Percentiles rank a stretch among this genome's conserved stretches.
phyloP scores from a whole-genome alignment of 2,329 filamentous ascomycete genomes.

The Penicillium sp. region DNA sequence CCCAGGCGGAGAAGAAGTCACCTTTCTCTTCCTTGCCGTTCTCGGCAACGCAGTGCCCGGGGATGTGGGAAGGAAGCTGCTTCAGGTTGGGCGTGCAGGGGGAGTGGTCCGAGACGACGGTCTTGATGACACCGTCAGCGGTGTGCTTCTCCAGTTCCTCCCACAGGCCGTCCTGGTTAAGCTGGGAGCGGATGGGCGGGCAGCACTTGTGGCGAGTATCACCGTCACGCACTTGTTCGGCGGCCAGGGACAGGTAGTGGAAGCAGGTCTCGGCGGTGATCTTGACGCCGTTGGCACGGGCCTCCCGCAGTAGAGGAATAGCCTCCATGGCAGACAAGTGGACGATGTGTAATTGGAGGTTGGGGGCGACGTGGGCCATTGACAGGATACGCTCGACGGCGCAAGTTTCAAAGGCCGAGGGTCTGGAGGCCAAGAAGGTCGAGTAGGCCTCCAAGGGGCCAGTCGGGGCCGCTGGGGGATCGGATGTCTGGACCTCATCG shows the following conservation, averaged over 20 bases:
- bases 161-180: constrained; percentile 86
- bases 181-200: constrained; percentile 77
- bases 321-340: constrained; percentile 87
- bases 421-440: constrained; percentile 89
- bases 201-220: constrained; percentile 95
- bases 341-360: constrained; percentile 86
- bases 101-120: constrained; percentile 91
- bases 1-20: constrained; percentile 96
- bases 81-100: constrained; percentile 96
- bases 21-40: constrained; percentile 52
- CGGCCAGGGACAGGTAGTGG: constrained; percentile 83
- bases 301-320: constrained; percentile 74
- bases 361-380: constrained; percentile 74
- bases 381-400: constrained; percentile 84
- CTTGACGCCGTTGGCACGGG: constrained; percentile 70
- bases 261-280: constrained; percentile 95
- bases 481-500: constrained; percentile 69
- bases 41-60: constrained; percentile 41
- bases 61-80: constrained; percentile 72
- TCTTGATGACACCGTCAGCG: constrained; percentile 77
- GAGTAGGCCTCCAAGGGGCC: constrained; percentile 75
- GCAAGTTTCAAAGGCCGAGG: constrained; percentile 84
- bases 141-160: constrained; percentile 63
- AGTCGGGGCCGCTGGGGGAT: constrained; percentile 66
- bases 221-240: constrained; percentile 77